Evolutionary conservation across 2,329 filamentous ascomycete genomes (phyloP), one percentile per base, ranked within the genome.

Genomic region (Penicillium sp.): DNA sequence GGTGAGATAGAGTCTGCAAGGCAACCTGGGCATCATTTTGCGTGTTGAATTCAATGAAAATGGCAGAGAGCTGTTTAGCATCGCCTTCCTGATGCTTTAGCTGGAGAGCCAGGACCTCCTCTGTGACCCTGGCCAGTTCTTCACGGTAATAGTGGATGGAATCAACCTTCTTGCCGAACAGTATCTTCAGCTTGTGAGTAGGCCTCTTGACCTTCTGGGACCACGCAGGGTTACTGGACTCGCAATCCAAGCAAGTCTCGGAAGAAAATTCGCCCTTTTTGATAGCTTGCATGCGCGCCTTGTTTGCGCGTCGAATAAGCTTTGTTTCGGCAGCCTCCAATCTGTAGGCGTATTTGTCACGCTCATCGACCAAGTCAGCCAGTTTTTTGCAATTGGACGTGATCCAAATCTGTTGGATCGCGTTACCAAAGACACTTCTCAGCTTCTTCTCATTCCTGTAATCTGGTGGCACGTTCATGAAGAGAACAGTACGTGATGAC

Each of bases 311-410:
- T 68, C 89, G 90, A 68, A 97, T 90, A 6, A 97, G 81, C 65
- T 89, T 88, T 22, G 95, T 88, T 76, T 98, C 93, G n/a, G 92
- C 90, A 60, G 83, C 86, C 73, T 99, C 95, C 8, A 99, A 80
- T 56, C 88, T 86, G 75, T 88, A 84, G 1, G 91, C 90, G 9
- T 87, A 83, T 70, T 90, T 86, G 72, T 96, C 89, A 49, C 93
- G 86, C 66, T 93, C 84, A 63, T 90, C 82, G 21, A 97, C 91
- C 31, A 91, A 78, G 19, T 95, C 86, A 55, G 90, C 86, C 1
- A 98, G 81, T 55, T 91, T 84, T 56, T 88, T 86, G 51, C 86
- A 88, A 53, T 96, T 89, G 14, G 86, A 87, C 1, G 86, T 87
- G 56, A 96, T 88, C 91, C 93, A 97, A 27, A 96, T 82, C 50